Conservation (phyloP, 768 basidiomycete genomes). For the Mycena galericulata region DNA sequence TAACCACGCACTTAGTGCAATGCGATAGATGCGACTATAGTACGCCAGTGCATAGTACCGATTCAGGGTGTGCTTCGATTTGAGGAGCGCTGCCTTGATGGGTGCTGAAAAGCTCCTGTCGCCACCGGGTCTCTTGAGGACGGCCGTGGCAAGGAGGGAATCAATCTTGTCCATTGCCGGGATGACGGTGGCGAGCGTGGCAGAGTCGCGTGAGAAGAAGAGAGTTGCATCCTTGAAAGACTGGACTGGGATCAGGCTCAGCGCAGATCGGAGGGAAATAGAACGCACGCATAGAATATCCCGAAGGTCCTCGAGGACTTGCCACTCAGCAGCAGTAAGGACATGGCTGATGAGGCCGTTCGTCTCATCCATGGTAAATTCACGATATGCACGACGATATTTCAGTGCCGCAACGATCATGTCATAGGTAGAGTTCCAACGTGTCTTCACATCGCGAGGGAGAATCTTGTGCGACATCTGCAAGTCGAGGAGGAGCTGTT, state of each 20-base stretch:
- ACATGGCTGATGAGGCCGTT: slow-evolving; percentile 42
- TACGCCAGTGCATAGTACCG: slow-evolving; percentile 47
- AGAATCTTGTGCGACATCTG: slow-evolving; percentile 22
- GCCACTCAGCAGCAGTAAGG: slow-evolving; percentile 47
- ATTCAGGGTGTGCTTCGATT: slow-evolving; percentile 47
- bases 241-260: no score
- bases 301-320: slow-evolving; percentile 43
- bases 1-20: slow-evolving; percentile 50
- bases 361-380: slow-evolving; percentile 37
- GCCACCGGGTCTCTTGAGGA: slow-evolving; percentile 25
- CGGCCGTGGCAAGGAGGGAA: neutral
- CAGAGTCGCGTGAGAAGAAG: slow-evolving; percentile 44
- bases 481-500: neutral
- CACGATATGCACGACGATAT: slow-evolving; percentile 42
- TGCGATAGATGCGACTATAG: slow-evolving; percentile 43
- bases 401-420: slow-evolving; percentile 49
- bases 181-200: slow-evolving; percentile 48
- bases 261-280: neutral
- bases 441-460: slow-evolving; percentile 54
- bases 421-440: slow-evolving; percentile 55
- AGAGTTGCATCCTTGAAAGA: slow-evolving; percentile 50
- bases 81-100: slow-evolving; percentile 40
- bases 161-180: slow-evolving; percentile 54
- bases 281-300: slow-evolving; percentile 45
- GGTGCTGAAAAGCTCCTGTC: slow-evolving; percentile 18